Percentiles rank a stretch among this genome's conserved stretches.
These are phyloP conservation scores for Moesziomyces globuligerus DNA, from an alignment of 1,284 basidiomycete species.

Conservation along the genomic window DNA sequence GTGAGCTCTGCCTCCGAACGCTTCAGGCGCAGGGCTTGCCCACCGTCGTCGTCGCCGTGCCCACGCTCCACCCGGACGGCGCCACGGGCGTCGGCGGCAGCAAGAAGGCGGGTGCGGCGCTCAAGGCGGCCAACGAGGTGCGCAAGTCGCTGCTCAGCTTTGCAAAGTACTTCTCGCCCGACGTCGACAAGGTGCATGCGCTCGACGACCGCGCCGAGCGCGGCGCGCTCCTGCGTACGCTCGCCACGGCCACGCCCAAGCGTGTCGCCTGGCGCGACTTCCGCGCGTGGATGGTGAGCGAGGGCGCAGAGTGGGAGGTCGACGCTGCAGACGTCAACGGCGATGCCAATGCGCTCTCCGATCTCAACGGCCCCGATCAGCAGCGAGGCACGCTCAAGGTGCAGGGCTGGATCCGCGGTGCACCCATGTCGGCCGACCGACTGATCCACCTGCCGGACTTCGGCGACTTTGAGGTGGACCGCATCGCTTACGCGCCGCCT, in stretches of 20 bases:
- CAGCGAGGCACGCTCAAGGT: constrained; percentile 74
- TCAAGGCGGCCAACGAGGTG: constrained; percentile 59
- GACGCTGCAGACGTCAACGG: constrained; percentile 71
- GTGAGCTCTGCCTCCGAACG: constrained; percentile 88
- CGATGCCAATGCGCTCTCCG: constrained; percentile 34
- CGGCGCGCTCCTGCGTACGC: constrained; percentile 72
- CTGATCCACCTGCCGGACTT: constrained; percentile 87
- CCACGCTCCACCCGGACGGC: constrained; percentile 47
- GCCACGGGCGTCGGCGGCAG: constrained; percentile 40
- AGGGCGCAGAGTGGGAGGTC: constrained; percentile 69
- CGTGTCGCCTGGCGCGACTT: constrained; percentile 84
- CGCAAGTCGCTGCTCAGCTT: constrained; percentile 69
- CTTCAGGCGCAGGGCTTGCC: constrained; percentile 74
- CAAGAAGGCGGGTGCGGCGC: constrained; percentile 48
- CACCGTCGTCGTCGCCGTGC: constrained; percentile 77
- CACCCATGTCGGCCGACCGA: constrained; percentile 81
- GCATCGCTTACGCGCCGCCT: constrained; percentile 71
- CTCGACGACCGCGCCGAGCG: constrained; percentile 76
- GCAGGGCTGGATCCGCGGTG: constrained; percentile 85
- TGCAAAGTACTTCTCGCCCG: constrained; percentile 91
- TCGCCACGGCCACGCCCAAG: constrained; percentile 64
- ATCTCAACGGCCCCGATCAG: constrained; percentile 34
- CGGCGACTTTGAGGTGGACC: constrained; percentile 87
- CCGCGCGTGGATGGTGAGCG: constrained; percentile 81
- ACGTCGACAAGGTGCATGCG: constrained; percentile 74